These are phyloP conservation scores for Aristolochia contorta DNA, from an alignment of 164 flowering plant genomes.

Conservation along the genomic window DNA sequence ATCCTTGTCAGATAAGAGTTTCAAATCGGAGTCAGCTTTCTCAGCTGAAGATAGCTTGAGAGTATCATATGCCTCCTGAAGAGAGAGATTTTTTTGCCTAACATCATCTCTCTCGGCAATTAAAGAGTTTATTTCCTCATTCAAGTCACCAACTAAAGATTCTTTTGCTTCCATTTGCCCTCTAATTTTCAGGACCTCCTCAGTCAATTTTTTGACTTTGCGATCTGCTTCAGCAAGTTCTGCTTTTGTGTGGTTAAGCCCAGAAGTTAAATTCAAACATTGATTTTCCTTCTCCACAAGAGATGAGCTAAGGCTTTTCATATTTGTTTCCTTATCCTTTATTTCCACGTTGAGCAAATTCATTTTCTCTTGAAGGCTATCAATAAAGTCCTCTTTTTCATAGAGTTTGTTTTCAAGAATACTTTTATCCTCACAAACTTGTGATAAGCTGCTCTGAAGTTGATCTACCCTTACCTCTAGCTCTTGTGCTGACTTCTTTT, in stretches of 20 bases:
- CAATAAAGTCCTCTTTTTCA: constrained; percentile 40
- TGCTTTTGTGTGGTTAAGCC: constrained; percentile 30
- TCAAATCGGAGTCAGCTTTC: constrained; percentile 42
- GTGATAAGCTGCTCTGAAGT: constrained; percentile 30
- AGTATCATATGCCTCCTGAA: constrained; percentile 32
- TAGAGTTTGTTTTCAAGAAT: constrained; percentile 41
- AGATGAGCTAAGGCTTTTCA: constrained; percentile 31
- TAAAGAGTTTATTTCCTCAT: constrained; percentile 27
- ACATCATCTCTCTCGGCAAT: constrained; percentile 41
- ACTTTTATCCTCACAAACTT: constrained; percentile 37
- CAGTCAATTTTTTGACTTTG: constrained; percentile 35
- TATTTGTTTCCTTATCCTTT: constrained; percentile 42
- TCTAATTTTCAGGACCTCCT: constrained; percentile 25
- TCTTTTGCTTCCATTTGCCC: constrained; percentile 39
- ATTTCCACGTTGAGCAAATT: constrained; percentile 49
- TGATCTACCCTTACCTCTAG: constrained; percentile 34
- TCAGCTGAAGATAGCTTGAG: constrained; percentile 46
- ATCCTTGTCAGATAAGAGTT: constrained; percentile 40
- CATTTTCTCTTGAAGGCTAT: constrained; percentile 43
- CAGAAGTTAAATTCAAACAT: constrained; percentile 24
- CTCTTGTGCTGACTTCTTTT: constrained; percentile 43
- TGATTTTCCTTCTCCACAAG: constrained; percentile 53
- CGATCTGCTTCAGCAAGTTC: constrained; percentile 33
- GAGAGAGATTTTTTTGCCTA: constrained; percentile 20
- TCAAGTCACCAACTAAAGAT: constrained; percentile 33